phyloP scores from a whole-genome alignment of 305 asterid genomes.

The Lippia alba region DNA sequence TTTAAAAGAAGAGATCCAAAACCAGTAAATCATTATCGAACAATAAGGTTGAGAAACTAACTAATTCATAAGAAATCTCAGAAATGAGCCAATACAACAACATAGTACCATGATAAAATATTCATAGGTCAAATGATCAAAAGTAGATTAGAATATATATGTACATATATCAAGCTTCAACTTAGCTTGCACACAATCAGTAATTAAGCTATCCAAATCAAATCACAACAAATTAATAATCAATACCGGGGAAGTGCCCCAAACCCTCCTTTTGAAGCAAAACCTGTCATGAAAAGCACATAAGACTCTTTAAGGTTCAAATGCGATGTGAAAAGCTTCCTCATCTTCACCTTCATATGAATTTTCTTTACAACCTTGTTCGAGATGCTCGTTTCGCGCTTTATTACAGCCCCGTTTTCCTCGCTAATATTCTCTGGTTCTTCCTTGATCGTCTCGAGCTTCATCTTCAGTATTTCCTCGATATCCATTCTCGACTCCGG shows the following conservation, averaged over 20 bases:
- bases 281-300: constrained; percentile 64
- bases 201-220: neutral
- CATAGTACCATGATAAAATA: neutral
- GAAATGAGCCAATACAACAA: neutral
- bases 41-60: neutral
- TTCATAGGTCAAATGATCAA: neutral
- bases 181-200: neutral
- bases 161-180: constrained; percentile 6
- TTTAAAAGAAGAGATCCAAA: no score
- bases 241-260: constrained; percentile 50
- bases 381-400: constrained; percentile 33
- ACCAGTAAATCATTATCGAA: neutral
- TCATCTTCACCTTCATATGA: constrained; percentile 49
- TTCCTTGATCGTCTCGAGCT: constrained; percentile 73
- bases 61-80: neutral
- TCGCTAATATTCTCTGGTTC: constrained; percentile 49
- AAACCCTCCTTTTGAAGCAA: constrained; percentile 58
- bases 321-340: constrained; percentile 46
- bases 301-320: constrained; percentile 65
- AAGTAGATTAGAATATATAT: neutral
- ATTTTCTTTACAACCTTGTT: constrained; percentile 49
- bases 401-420: constrained; percentile 33
- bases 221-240: neutral
- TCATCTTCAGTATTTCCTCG: constrained; percentile 76
- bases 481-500: constrained; percentile 58